Evolutionary conservation across 2,329 filamentous ascomycete species (phyloP).

Genomic region (Xylaria hypoxylon): DNA sequence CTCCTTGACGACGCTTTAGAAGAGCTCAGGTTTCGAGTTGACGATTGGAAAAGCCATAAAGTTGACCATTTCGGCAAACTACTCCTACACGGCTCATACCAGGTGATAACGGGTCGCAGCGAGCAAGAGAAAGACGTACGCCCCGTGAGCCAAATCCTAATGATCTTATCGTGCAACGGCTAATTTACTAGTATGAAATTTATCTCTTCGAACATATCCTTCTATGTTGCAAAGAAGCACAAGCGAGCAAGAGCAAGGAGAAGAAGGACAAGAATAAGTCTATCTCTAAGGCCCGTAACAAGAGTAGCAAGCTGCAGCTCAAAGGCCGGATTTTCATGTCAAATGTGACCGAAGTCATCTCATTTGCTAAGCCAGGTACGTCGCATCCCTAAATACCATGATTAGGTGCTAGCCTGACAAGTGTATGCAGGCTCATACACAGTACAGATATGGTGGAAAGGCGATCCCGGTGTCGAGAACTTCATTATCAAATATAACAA

Average conservation of each 20-base stretch:
- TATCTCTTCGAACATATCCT: constrained; percentile 97
- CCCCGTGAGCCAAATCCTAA: constrained; percentile 50
- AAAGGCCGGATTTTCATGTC: constrained; percentile 99
- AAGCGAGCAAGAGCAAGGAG: constrained; percentile 83
- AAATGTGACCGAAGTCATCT: constrained; percentile 95
- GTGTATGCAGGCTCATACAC: constrained; percentile 80
- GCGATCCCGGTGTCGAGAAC: constrained; percentile 93
- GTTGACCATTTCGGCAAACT: constrained; percentile 93
- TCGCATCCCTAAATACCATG: constrained; percentile 34
- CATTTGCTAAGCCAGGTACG: constrained; percentile 86
- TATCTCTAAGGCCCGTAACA: constrained; percentile 68
- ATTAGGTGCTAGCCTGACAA: constrained; percentile 32
- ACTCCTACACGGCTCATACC: constrained; percentile 88
- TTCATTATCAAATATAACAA: constrained; percentile 94
- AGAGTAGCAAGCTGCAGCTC: constrained; percentile 86
- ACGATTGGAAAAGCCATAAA: constrained; percentile 96
- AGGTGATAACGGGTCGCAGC: constrained; percentile 88
- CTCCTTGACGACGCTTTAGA: constrained; percentile 84
- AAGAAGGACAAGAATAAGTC: constrained; percentile 75
- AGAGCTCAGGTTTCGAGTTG: constrained; percentile 84
- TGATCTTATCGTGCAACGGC: constrained; percentile 29
- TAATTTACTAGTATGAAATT: constrained; percentile 81
- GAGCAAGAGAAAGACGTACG: constrained; percentile 89
- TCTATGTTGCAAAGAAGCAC: constrained; percentile 95
- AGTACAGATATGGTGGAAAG: constrained; percentile 98